These are phyloP conservation scores for Magnolia kwangsiensis DNA, from an alignment of 164 flowering plant genomes.

Conservation along the genomic window DNA sequence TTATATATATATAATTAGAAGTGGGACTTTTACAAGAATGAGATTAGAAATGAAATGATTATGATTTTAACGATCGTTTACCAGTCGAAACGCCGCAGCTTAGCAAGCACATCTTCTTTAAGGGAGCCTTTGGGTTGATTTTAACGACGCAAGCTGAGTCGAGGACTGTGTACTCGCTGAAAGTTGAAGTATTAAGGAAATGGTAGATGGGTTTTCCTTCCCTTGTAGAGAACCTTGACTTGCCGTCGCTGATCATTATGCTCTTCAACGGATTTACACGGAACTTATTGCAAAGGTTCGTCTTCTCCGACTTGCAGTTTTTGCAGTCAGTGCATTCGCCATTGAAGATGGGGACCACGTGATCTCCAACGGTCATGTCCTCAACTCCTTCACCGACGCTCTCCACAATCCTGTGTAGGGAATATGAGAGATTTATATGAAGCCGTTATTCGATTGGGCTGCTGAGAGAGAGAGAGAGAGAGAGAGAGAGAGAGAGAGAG, in stretches of 20 bases:
- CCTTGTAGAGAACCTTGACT: conserved; percentile 41
- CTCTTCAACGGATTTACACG: conserved; percentile 49
- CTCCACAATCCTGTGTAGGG: conserved; percentile 43
- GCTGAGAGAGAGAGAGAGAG: too few relatives aligned
- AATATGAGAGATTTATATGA: too few relatives aligned
- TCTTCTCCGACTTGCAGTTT: conserved; percentile 41
- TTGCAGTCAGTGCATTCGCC: conserved; percentile 57
- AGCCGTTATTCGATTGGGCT: not conserved
- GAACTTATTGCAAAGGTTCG: conserved; percentile 47
- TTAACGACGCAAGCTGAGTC: conserved; percentile 62
- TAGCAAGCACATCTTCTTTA: conserved; percentile 47
- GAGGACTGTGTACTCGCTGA: conserved; percentile 61
- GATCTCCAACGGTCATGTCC: conserved; percentile 56
- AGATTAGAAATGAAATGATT: not conserved
- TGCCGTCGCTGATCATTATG: conserved; percentile 54
- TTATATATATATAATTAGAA: not conserved
- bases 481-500: not conserved
- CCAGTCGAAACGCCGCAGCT: conserved; percentile 76
- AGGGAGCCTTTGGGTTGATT: conserved; percentile 35
- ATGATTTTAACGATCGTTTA: conserved; percentile 9
- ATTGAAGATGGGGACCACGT: conserved; percentile 63
- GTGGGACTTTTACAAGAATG: not conserved
- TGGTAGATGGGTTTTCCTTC: conserved; percentile 60
- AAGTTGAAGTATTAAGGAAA: conserved; percentile 69
- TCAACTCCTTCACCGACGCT: conserved; percentile 63